Percentiles rank a stretch among this genome's conserved stretches.
phyloP scores from a whole-genome alignment of 768 basidiomycete species.

The Mycena epipterygia region DNA sequence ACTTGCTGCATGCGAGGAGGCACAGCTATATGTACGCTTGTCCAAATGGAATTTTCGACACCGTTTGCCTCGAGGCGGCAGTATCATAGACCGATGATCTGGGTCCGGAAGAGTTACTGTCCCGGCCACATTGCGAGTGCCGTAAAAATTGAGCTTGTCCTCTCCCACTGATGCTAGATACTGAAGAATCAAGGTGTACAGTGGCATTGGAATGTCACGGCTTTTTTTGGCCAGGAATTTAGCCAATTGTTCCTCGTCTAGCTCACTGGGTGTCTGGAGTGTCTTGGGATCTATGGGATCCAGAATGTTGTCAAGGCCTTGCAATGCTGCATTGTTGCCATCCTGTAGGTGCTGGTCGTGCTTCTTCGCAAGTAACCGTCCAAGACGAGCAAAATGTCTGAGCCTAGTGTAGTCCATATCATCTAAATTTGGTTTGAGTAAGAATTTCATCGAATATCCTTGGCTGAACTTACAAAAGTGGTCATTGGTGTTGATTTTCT shows the following conservation, averaged over 20 bases:
- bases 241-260: conserved; percentile 4
- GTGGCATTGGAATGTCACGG: background rate
- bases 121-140: conserved; percentile 20
- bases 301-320: too few relatives aligned
- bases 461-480: conserved; percentile 26
- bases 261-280: background rate
- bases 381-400: conserved; percentile 24
- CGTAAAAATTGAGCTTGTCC: conserved; percentile 19
- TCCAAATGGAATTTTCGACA: conserved; percentile 15
- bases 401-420: conserved; percentile 36
- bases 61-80: conserved; percentile 20
- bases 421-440: conserved; percentile 2
- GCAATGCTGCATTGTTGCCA: too few relatives aligned
- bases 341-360: conserved; percentile 10
- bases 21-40: conserved; percentile 23
- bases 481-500: conserved; percentile 31
- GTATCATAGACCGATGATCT: conserved; percentile 16
- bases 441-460: background rate
- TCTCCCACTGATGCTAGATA: conserved; percentile 16
- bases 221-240: too few relatives aligned
- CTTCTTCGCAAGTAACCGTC: conserved; percentile 4
- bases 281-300: conserved; percentile 6
- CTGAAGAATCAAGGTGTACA: conserved; percentile 14
- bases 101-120: conserved; percentile 12
- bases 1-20: background rate